Conservation (phyloP, 2,329 filamentous ascomycete species). For the Xylariaceae sp. region DNA sequence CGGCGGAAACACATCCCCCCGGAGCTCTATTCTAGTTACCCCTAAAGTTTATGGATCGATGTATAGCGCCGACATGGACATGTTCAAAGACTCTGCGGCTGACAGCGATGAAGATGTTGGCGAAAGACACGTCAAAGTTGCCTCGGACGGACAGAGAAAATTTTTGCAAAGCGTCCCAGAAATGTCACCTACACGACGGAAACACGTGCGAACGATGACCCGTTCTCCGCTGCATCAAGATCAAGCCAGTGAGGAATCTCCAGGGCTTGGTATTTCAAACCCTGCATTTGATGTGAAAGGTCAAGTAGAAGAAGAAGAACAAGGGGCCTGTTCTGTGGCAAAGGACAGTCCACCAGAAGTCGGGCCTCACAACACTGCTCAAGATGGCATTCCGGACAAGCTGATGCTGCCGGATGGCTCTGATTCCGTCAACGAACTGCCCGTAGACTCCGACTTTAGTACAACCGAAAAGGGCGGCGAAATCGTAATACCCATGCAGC, state of each 20-base stretch:
- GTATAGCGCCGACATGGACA: constrained; percentile 7
- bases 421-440: too few species aligned
- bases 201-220: constrained; percentile 4
- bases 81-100: constrained; percentile 6
- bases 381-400: too few species aligned
- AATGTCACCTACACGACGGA: constrained; percentile 11
- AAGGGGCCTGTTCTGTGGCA: too few species aligned
- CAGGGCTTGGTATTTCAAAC: not conserved
- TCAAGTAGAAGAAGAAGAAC: not conserved
- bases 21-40: constrained; percentile 25
- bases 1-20: constrained; percentile 20
- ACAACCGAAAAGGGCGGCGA: too few species aligned
- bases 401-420: too few species aligned
- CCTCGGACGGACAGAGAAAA: constrained; percentile 10
- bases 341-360: too few species aligned
- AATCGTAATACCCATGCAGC: too few species aligned
- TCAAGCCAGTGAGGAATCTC: constrained; percentile 6
- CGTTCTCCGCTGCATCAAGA: constrained; percentile 12
- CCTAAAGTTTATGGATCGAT: constrained; percentile 18
- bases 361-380: too few species aligned
- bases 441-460: too few species aligned
- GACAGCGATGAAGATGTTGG: constrained; percentile 14
- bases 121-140: constrained; percentile 6
- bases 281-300: not conserved
- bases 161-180: constrained; percentile 4